phyloP scores from a whole-genome alignment of 1,284 basidiomycete species.

The Cerrena zonata region DNA sequence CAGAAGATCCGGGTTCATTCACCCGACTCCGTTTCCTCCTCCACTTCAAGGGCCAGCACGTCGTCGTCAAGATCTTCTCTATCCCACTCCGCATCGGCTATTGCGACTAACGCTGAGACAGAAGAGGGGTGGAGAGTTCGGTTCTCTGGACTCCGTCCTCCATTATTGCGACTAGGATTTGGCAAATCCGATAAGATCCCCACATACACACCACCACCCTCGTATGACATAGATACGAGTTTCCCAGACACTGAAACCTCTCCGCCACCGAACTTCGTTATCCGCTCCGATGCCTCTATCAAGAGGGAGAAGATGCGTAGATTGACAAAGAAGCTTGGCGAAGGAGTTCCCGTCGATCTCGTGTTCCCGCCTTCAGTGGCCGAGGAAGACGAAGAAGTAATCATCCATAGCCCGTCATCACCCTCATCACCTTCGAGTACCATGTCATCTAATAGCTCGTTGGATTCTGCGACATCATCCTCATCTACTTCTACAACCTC shows the following conservation, averaged over 20 bases:
- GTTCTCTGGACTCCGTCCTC: slow-evolving; percentile 11
- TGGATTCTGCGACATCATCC: not conserved
- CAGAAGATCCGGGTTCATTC: not conserved
- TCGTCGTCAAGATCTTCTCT: slow-evolving; percentile 2
- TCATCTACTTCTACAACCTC: not conserved
- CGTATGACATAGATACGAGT: not conserved
- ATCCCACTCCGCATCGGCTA: not conserved
- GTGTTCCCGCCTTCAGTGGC: slow-evolving; percentile 41
- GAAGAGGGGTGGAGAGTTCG: slow-evolving; percentile 12
- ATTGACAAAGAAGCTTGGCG: slow-evolving; percentile 51
- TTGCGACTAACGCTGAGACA: not conserved
- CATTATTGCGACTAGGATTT: slow-evolving; percentile 15
- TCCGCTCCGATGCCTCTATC: slow-evolving; percentile 34
- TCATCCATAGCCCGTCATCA: slow-evolving; percentile 8
- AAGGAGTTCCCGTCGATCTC: slow-evolving; percentile 51
- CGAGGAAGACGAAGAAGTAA: slow-evolving; percentile 14
- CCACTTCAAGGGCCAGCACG: slow-evolving; percentile 11
- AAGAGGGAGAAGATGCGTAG: slow-evolving; percentile 56
- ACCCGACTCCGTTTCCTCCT: slow-evolving; percentile 7
- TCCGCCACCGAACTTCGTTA: slow-evolving; percentile 31
- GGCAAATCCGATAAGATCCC: slow-evolving; percentile 13
- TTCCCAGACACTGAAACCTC: slow-evolving; percentile 12
- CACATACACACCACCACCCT: not conserved
- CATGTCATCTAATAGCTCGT: not conserved
- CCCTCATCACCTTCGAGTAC: not conserved